These are phyloP conservation scores for Globisporangium megalacanthum DNA, from an alignment of 352 stramenopile species.

Conservation along the genomic window DNA sequence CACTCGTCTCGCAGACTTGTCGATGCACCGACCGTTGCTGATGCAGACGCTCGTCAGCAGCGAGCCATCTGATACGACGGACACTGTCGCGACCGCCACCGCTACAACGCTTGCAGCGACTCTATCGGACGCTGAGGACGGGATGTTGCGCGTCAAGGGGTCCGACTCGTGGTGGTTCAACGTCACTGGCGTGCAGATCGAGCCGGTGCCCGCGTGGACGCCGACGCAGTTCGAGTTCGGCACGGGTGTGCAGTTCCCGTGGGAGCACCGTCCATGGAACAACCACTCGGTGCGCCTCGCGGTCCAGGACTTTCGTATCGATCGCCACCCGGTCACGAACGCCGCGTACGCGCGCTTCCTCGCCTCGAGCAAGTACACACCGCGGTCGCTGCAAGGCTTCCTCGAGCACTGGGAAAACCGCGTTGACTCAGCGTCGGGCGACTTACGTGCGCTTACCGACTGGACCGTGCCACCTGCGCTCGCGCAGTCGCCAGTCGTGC, in stretches of 20 bases:
- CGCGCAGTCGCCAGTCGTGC: conserved; percentile 63
- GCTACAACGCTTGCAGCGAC: background rate
- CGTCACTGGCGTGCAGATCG: conserved; percentile 73
- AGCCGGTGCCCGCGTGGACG: conserved; percentile 67
- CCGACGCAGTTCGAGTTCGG: conserved; percentile 50
- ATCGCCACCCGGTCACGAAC: conserved; percentile 78
- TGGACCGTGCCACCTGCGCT: conserved; percentile 47
- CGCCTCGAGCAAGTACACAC: conserved; percentile 40
- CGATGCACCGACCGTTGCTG: conserved; percentile 27
- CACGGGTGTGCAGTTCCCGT: conserved; percentile 79
- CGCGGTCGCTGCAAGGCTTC: conserved; percentile 53
- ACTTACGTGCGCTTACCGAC: conserved; percentile 15
- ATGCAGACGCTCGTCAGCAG: conserved; percentile 27
- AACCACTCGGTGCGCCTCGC: conserved; percentile 61
- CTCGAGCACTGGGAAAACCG: conserved; percentile 69
- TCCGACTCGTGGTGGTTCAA: conserved; percentile 71
- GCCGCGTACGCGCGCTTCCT: conserved; percentile 59
- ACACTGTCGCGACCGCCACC: background rate
- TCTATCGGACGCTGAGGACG: conserved; percentile 4
- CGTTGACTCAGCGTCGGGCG: background rate
- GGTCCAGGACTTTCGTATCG: conserved; percentile 69
- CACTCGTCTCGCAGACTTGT: conserved; percentile 41
- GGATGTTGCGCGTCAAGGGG: conserved; percentile 49
- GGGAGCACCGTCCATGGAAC: conserved; percentile 73
- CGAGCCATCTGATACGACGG: background rate